A percentile compares a stretch with the other conserved stretches of the same genome.
Evolutionary conservation across 306 rosid species (phyloP).

Genomic region (Hippophae gyantsensis): DNA sequence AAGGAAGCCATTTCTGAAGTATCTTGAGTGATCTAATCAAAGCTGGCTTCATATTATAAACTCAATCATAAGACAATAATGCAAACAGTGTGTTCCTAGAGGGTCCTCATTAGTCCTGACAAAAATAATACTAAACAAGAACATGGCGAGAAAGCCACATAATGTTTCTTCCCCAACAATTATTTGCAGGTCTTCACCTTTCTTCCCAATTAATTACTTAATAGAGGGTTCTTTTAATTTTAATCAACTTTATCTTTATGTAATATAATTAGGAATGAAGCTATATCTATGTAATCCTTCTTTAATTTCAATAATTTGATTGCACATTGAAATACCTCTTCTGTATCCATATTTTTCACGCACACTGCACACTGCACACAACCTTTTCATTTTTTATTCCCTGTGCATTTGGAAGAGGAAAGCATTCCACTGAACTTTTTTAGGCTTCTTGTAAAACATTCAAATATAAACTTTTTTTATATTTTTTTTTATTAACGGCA

Average conservation of each 20-base stretch:
- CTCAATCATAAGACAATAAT: too few species aligned
- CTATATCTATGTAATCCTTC: too few species aligned
- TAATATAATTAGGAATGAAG: too few species aligned
- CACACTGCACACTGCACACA: constrained; percentile 22
- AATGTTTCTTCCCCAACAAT: constrained; percentile 24
- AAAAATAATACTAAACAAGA: not conserved
- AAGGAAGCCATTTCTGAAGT: too few species aligned
- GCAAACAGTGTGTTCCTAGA: too few species aligned
- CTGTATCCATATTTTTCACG: constrained; percentile 79
- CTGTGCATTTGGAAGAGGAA: constrained; percentile 24
- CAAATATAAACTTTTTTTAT: not conserved
- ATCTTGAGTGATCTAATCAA: too few species aligned
- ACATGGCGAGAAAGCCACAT: not conserved
- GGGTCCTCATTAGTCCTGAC: too few species aligned
- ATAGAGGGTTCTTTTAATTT: not conserved
- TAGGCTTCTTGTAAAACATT: not conserved
- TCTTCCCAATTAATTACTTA: constrained; percentile 82
- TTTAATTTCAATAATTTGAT: constrained; percentile 16
- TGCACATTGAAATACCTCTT: constrained; percentile 55
- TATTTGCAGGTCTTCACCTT: constrained; percentile 90
- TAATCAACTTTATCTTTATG: too few species aligned
- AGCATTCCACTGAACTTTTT: not conserved
- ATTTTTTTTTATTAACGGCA: not conserved
- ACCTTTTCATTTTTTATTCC: constrained; percentile 59
- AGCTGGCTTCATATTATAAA: too few species aligned